phyloP scores from a whole-genome alignment of 495 filamentous ascomycete genomes.

The Penicillium verhagenii region DNA sequence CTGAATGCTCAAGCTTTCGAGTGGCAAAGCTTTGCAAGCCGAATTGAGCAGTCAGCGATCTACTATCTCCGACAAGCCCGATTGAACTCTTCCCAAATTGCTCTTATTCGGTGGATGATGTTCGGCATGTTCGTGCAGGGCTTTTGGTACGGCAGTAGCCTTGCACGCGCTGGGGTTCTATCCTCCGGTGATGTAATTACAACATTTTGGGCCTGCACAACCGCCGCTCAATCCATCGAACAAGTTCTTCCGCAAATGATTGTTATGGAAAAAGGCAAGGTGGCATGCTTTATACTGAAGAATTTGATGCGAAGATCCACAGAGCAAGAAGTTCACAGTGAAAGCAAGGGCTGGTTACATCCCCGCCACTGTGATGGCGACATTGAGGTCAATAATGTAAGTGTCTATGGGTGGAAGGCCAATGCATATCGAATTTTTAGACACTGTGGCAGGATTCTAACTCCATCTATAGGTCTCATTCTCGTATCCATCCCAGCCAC shows the following conservation, averaged over 20 bases:
- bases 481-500: conserved; percentile 73
- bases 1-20: conserved; percentile 78
- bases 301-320: conserved; percentile 33
- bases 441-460: background rate
- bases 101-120: conserved; percentile 69
- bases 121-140: conserved; percentile 84
- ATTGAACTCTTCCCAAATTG: conserved; percentile 66
- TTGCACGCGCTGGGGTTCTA: conserved; percentile 55
- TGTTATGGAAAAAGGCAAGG: conserved; percentile 74
- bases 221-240: conserved; percentile 71
- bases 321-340: conserved; percentile 22
- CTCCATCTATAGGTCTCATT: conserved; percentile 62
- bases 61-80: conserved; percentile 68
- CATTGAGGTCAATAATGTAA: conserved; percentile 68
- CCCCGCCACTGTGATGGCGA: conserved; percentile 56
- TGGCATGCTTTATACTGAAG: conserved; percentile 63
- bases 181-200: conserved; percentile 73
- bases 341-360: conserved; percentile 22
- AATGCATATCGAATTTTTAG: background rate
- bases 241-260: conserved; percentile 71
- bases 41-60: conserved; percentile 57
- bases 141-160: conserved; percentile 80
- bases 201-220: conserved; percentile 79
- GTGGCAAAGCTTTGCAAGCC: conserved; percentile 57
- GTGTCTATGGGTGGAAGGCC: conserved; percentile 18